Conservation (phyloP, 805 yeast species). For the Candida michaelii region DNA sequence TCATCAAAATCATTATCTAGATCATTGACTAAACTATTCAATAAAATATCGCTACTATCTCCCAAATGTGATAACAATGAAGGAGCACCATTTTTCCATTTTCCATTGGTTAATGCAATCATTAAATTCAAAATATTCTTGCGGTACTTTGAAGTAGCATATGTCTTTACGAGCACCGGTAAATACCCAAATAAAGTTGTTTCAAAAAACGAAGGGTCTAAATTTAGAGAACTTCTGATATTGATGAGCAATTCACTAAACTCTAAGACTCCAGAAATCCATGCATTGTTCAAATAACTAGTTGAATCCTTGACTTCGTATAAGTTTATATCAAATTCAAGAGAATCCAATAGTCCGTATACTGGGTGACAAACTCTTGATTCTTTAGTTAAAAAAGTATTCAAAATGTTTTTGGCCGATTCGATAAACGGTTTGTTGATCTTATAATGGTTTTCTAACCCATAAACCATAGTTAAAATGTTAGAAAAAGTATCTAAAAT, state of each 20-base stretch:
- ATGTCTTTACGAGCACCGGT: slow-evolving; percentile 57
- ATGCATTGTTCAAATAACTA: slow-evolving; percentile 48
- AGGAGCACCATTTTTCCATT: slow-evolving; percentile 62
- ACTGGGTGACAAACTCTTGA: slow-evolving; percentile 57
- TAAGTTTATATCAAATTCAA: slow-evolving; percentile 35
- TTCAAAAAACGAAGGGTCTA: slow-evolving; percentile 61
- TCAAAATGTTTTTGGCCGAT: slow-evolving; percentile 51
- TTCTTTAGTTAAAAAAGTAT: slow-evolving; percentile 54
- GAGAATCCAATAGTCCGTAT: slow-evolving; percentile 46
- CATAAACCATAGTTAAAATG: slow-evolving; percentile 54
- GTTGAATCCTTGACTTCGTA: slow-evolving; percentile 44
- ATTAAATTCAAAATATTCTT: slow-evolving; percentile 54
- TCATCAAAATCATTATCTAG: slow-evolving; percentile 57
- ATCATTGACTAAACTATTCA: slow-evolving; percentile 60
- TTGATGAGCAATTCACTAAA: slow-evolving; percentile 58
- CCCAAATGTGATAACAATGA: slow-evolving; percentile 83
- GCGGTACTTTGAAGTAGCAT: slow-evolving; percentile 53
- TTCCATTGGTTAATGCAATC: slow-evolving; percentile 54
- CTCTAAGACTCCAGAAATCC: slow-evolving; percentile 51
- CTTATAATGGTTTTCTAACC: slow-evolving; percentile 41
- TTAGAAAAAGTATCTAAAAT: slow-evolving; percentile 55
- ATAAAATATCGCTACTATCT: slow-evolving; percentile 55
- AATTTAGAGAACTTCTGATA: slow-evolving; percentile 47
- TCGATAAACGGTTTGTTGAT: slow-evolving; percentile 49
- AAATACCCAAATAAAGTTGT: slow-evolving; percentile 53